A percentile compares a stretch with the other conserved stretches of the same genome.
Evolutionary conservation across 805 yeast species (phyloP).

Genomic region (Ogataea wickerhamii): DNA sequence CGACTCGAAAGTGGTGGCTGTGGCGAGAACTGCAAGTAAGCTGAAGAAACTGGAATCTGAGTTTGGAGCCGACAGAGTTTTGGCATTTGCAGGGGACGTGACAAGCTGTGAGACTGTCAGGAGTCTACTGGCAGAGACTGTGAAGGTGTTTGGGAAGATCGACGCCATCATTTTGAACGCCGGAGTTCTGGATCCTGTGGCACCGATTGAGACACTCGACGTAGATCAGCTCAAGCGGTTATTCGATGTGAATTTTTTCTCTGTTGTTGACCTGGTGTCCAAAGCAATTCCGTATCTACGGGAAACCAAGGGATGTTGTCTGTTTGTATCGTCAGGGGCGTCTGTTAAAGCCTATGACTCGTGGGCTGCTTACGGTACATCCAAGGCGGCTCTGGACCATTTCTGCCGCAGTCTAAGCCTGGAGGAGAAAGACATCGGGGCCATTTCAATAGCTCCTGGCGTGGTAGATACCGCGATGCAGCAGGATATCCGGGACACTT

Average conservation of each 20-base stretch:
- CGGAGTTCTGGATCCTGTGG: slow-evolving; percentile 79
- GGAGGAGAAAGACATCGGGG: slow-evolving; percentile 59
- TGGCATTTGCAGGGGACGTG: slow-evolving; percentile 58
- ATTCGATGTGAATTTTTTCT: slow-evolving; percentile 76
- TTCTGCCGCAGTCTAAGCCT: slow-evolving; percentile 61
- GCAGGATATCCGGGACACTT: slow-evolving; percentile 62
- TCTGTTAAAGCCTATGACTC: slow-evolving; percentile 59
- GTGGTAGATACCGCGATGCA: slow-evolving; percentile 94
- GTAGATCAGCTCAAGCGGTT: slow-evolving; percentile 56
- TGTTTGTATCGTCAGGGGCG: slow-evolving; percentile 92
- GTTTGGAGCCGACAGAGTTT: slow-evolving; percentile 48
- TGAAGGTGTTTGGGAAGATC: slow-evolving; percentile 50
- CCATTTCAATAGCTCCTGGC: slow-evolving; percentile 87
- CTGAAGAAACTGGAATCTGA: slow-evolving; percentile 34
- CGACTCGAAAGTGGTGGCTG: slow-evolving; percentile 52
- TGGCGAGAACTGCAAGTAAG: slow-evolving; percentile 61
- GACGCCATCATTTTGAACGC: slow-evolving; percentile 75
- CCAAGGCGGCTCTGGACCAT: slow-evolving; percentile 89
- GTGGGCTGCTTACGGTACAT: slow-evolving; percentile 90
- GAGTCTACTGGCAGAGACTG: slow-evolving; percentile 42
- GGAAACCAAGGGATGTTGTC: slow-evolving; percentile 54
- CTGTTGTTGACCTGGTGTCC: slow-evolving; percentile 59
- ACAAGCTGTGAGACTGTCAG: slow-evolving; percentile 37
- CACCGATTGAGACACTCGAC: slow-evolving; percentile 47
- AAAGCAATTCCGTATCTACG: slow-evolving; percentile 55